A percentile compares a stretch with the other conserved stretches of the same genome.
Conservation (phyloP, 805 yeast species). For the Lipomyces orientalis region DNA sequence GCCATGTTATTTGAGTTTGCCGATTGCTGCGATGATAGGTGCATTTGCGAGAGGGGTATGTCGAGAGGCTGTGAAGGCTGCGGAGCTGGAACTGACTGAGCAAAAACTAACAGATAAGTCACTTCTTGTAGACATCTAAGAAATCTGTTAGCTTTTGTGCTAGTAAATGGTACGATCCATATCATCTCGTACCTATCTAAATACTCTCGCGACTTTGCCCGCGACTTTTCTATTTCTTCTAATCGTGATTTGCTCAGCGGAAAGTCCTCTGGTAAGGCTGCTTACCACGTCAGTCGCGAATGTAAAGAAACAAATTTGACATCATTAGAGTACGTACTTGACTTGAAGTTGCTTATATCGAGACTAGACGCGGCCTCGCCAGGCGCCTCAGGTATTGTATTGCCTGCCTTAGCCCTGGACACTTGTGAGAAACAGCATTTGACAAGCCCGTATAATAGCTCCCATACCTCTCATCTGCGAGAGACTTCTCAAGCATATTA, state of each 20-base stretch:
- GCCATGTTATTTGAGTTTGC: not conserved
- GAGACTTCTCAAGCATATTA: conserved; percentile 43
- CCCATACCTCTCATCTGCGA: conserved; percentile 29
- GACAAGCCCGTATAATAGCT: not conserved
- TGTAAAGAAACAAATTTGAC: not conserved
- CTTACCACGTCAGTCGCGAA: not conserved
- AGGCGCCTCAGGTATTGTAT: not conserved
- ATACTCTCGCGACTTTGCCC: conserved; percentile 30
- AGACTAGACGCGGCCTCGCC: not conserved
- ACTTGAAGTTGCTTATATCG: not conserved
- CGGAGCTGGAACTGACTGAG: conserved; percentile 21
- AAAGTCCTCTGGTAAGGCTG: conserved; percentile 10
- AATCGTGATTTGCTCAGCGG: conserved; percentile 16
- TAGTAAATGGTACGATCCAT: not conserved
- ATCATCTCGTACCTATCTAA: conserved; percentile 28
- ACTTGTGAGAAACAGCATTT: not conserved
- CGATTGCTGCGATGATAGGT: not conserved
- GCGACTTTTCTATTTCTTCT: conserved; percentile 28
- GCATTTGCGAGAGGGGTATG: conserved; percentile 4
- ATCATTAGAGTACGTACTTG: not conserved
- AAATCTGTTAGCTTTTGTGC: not conserved
- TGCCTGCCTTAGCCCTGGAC: not conserved
- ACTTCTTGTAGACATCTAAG: conserved; percentile 36
- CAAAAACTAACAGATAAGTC: conserved; percentile 33
- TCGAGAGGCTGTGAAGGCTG: not conserved